phyloP scores from a whole-genome alignment of 495 filamentous ascomycete species.

The Hypomontagnella monticulosa region DNA sequence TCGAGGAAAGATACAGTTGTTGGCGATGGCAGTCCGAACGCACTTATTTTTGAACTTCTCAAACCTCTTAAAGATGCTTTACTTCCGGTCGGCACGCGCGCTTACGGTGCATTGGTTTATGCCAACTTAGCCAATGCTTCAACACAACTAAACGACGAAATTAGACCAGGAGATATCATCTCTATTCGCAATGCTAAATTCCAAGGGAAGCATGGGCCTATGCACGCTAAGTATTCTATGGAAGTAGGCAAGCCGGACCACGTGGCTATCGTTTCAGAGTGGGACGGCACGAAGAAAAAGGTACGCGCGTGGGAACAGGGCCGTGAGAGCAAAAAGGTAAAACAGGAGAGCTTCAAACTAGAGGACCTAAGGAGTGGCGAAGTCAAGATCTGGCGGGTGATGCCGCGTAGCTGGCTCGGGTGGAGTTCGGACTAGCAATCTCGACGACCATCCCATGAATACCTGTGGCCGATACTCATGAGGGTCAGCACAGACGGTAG shows the following conservation, averaged over 20 bases:
- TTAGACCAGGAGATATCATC: slow-evolving; percentile 91
- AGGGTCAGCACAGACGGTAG: slow-evolving; percentile 35
- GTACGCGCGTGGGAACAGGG: slow-evolving; percentile 96
- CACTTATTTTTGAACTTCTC: slow-evolving; percentile 81
- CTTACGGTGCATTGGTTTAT: slow-evolving; percentile 93
- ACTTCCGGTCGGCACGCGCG: slow-evolving; percentile 81
- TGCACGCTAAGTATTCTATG: slow-evolving; percentile 90
- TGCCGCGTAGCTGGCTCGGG: slow-evolving; percentile 90
- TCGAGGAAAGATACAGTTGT: slow-evolving; percentile 80
- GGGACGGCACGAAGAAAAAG: slow-evolving; percentile 99
- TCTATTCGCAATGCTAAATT: slow-evolving; percentile 94
- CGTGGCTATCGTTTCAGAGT: slow-evolving; percentile 95
- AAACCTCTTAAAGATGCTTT: slow-evolving; percentile 76
- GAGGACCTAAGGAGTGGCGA: slow-evolving; percentile 92
- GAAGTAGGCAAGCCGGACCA: slow-evolving; percentile 95
- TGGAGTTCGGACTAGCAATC: slow-evolving; percentile 67
- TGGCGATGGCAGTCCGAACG: slow-evolving; percentile 81
- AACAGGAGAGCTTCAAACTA: slow-evolving; percentile 90
- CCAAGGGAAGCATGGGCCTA: slow-evolving; percentile 91
- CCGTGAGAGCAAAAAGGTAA: slow-evolving; percentile 92
- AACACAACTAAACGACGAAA: slow-evolving; percentile 90
- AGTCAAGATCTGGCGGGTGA: slow-evolving; percentile 97
- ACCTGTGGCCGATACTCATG: slow-evolving; percentile 37
- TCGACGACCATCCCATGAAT: slow-evolving; percentile 33
- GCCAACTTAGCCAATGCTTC: slow-evolving; percentile 93